These are phyloP conservation scores for Suhomyces emberorum DNA, from an alignment of 805 yeast species.

Conservation along the genomic window DNA sequence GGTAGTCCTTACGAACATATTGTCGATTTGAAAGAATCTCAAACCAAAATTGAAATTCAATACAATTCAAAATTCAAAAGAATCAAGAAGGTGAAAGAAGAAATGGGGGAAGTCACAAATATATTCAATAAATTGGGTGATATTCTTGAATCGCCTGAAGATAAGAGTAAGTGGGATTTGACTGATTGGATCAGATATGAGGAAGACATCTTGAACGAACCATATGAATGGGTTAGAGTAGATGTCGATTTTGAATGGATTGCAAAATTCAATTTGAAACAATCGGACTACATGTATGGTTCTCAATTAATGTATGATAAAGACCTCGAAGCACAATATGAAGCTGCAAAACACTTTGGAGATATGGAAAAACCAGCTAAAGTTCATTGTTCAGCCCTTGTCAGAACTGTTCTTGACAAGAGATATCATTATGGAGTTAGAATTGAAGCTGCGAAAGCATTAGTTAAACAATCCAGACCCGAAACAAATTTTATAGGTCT, in stretches of 20 bases:
- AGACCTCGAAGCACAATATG: slow-evolving; percentile 93
- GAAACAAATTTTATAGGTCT: slow-evolving; percentile 69
- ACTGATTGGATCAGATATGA: slow-evolving; percentile 68
- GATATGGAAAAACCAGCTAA: slow-evolving; percentile 53
- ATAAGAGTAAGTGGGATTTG: slow-evolving; percentile 67
- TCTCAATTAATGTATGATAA: slow-evolving; percentile 92
- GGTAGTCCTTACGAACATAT: slow-evolving; percentile 99
- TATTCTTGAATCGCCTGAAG: slow-evolving; percentile 58
- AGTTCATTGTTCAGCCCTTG: slow-evolving; percentile 70
- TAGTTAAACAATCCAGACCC: slow-evolving; percentile 63
- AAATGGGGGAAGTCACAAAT: slow-evolving; percentile 30
- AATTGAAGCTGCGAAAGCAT: slow-evolving; percentile 77
- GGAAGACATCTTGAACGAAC: slow-evolving; percentile 73
- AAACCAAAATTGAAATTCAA: slow-evolving; percentile 87
- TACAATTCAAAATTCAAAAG: slow-evolving; percentile 92
- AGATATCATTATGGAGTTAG: slow-evolving; percentile 89
- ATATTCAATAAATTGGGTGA: slow-evolving; percentile 64
- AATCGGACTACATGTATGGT: slow-evolving; percentile 92
- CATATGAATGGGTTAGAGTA: slow-evolving; percentile 96
- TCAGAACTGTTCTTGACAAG: slow-evolving; percentile 77
- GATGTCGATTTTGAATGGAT: slow-evolving; percentile 99
- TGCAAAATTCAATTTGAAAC: slow-evolving; percentile 72
- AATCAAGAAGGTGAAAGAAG: slow-evolving; percentile 59
- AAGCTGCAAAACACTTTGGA: slow-evolving; percentile 73
- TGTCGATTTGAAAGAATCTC: slow-evolving; percentile 81